Conservation (phyloP, 495 filamentous ascomycete genomes). For the Pyronema omphalodes region DNA sequence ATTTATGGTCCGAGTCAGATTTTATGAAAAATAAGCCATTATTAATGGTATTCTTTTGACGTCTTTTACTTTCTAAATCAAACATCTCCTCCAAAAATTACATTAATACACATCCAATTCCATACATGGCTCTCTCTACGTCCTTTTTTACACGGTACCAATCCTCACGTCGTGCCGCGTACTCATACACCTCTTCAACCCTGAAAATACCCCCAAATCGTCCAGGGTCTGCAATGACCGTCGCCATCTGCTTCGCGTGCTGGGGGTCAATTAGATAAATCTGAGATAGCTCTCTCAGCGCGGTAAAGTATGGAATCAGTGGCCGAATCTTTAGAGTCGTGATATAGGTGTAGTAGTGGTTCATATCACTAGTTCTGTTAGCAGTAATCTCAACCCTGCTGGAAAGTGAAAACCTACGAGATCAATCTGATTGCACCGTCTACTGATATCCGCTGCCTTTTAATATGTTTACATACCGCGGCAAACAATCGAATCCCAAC, state of each 20-base stretch:
- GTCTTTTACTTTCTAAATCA: neutral
- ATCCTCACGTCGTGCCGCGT: slow-evolving; percentile 80
- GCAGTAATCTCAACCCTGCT: neutral
- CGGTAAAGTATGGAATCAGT: slow-evolving; percentile 74
- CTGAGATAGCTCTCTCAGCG: slow-evolving; percentile 78
- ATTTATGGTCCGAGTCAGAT: too few species aligned
- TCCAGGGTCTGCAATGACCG: slow-evolving; percentile 78
- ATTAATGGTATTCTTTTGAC: too few species aligned
- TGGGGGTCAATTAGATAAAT: slow-evolving; percentile 81
- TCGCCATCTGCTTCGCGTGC: slow-evolving; percentile 87
- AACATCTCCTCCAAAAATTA: slow-evolving; percentile 25
- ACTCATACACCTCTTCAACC: slow-evolving; percentile 94
- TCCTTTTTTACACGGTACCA: slow-evolving; percentile 76
- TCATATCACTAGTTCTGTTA: slow-evolving; percentile 53
- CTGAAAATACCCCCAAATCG: slow-evolving; percentile 83
- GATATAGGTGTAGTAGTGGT: slow-evolving; percentile 75
- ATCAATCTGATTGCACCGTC: slow-evolving; percentile 86
- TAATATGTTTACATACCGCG: slow-evolving; percentile 87
- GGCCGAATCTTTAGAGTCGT: slow-evolving; percentile 61
- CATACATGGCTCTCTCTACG: slow-evolving; percentile 96
- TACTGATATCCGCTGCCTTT: slow-evolving; percentile 78
- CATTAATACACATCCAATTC: slow-evolving; percentile 77
- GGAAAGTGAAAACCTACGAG: slow-evolving; percentile 31
- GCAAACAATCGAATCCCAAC: slow-evolving; percentile 83
- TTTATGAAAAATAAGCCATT: too few species aligned